Conservation (phyloP, 305 asterid genomes). For the Fraxinus ornus region DNA sequence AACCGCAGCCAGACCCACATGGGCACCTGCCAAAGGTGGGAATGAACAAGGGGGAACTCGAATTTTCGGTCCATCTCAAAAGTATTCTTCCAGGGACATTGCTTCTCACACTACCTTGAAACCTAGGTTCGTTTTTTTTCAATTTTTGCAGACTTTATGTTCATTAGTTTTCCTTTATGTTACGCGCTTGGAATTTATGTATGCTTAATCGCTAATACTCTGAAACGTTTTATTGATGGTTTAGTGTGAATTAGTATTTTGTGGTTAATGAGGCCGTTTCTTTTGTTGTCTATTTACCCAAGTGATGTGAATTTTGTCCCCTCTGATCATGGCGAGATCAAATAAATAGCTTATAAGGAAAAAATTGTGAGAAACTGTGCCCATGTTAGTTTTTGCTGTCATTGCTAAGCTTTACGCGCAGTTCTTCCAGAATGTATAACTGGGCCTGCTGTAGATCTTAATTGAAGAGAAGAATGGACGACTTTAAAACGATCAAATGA, state of each 20-base stretch:
- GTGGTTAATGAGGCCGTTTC: not conserved
- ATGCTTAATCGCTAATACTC: not conserved
- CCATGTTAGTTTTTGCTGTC: not conserved
- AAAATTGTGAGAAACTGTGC: not conserved
- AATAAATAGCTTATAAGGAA: not conserved
- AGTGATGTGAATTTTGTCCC: not conserved
- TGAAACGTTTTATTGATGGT: not conserved
- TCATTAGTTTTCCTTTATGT: not conserved
- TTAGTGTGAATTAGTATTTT: not conserved
- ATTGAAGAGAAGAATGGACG: not conserved
- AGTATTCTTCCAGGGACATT: slow-evolving; percentile 87
- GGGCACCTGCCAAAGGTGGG: slow-evolving; percentile 99
- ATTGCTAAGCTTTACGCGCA: not conserved
- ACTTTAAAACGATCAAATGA: not conserved
- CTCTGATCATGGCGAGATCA: not conserved
- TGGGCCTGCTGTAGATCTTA: not conserved
- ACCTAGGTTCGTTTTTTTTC: slow-evolving; percentile 53
- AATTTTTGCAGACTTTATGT: not conserved
- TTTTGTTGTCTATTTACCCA: not conserved
- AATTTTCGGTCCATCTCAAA: slow-evolving; percentile 90
- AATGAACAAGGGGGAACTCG: slow-evolving; percentile 94
- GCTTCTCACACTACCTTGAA: slow-evolving; percentile 89
- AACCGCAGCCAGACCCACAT: slow-evolving; percentile 96
- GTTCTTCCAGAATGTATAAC: not conserved
- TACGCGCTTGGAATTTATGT: not conserved